A percentile compares a stretch with the other conserved stretches of the same genome.
These are phyloP conservation scores for Laburnicola sp. DNA, from an alignment of 2,329 filamentous ascomycete species.

Conservation along the genomic window DNA sequence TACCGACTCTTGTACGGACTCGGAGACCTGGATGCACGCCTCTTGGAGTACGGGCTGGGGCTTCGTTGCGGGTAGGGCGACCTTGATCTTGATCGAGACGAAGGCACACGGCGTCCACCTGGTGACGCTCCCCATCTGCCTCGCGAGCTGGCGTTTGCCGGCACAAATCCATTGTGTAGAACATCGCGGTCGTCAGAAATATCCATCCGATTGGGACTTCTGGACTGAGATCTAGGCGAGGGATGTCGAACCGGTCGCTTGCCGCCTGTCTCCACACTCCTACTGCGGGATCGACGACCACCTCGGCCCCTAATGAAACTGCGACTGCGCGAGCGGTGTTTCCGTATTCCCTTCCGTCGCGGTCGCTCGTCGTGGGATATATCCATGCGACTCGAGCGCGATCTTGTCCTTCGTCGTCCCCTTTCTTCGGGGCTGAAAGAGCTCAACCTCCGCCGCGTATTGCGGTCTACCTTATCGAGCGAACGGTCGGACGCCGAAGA, in stretches of 20 bases:
- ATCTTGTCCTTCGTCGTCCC: conserved; percentile 37
- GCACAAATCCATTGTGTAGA: conserved; percentile 11
- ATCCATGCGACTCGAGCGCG: conserved; percentile 33
- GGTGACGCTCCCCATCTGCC: conserved; percentile 14
- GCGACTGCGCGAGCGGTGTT: conserved; percentile 15
- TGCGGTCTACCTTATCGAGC: conserved; percentile 26
- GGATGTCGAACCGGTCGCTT: conserved; percentile 19
- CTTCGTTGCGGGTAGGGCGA: conserved; percentile 27
- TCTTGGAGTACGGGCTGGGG: conserved; percentile 25
- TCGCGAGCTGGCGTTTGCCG: not conserved
- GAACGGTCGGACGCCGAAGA: conserved; percentile 31
- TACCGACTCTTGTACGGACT: conserved; percentile 23
- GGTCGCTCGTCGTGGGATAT: conserved; percentile 21
- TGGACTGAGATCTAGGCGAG: conserved; percentile 27
- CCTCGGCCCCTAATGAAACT: conserved; percentile 11
- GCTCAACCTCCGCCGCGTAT: conserved; percentile 42
- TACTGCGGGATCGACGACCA: conserved; percentile 17
- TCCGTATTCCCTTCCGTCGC: conserved; percentile 7
- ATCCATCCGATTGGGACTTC: conserved; percentile 34
- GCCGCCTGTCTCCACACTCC: conserved; percentile 18
- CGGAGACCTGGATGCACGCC: conserved; percentile 21
- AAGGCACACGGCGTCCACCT: conserved; percentile 2
- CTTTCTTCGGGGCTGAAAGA: conserved; percentile 43
- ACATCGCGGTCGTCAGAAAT: conserved; percentile 27
- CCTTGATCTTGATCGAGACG: conserved; percentile 18